Conservation (phyloP, 495 filamentous ascomycete species). For the Penicillium cosmopolitanum region DNA sequence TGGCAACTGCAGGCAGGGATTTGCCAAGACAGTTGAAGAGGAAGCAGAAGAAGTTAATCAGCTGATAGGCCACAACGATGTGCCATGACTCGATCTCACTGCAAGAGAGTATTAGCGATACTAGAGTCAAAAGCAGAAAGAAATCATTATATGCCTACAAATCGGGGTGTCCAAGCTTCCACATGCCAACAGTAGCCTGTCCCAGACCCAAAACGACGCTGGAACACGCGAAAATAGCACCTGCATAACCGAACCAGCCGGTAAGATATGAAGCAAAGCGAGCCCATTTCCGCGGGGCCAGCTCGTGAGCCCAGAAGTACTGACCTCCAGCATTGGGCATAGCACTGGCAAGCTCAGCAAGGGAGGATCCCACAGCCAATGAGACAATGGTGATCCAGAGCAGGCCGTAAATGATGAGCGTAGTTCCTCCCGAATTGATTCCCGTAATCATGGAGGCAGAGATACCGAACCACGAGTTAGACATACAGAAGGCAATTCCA, state of each 20-base stretch:
- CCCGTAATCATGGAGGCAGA: conserved; percentile 60
- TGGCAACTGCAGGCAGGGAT: conserved; percentile 52
- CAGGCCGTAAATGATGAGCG: conserved; percentile 64
- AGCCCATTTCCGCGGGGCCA: conserved; percentile 57
- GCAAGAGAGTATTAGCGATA: conserved; percentile 14
- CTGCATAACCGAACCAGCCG: conserved; percentile 62
- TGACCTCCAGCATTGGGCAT: conserved; percentile 66
- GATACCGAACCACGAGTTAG: conserved; percentile 69
- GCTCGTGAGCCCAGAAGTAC: conserved; percentile 64
- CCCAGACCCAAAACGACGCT: conserved; percentile 59
- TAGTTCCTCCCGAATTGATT: conserved; percentile 63
- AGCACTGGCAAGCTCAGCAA: conserved; percentile 60
- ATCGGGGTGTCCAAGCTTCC: conserved; percentile 59
- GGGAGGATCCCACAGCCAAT: conserved; percentile 55
- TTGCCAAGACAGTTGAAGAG: conserved; percentile 64
- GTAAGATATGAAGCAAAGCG: conserved; percentile 59
- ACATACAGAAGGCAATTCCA: conserved; percentile 63
- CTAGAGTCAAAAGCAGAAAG: background rate
- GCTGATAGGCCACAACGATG: conserved; percentile 53
- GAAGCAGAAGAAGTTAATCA: conserved; percentile 59
- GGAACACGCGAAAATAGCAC: conserved; percentile 60
- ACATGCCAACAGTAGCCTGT: conserved; percentile 58
- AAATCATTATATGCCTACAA: conserved; percentile 41
- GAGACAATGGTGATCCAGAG: conserved; percentile 59
- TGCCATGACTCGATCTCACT: conserved; percentile 60